phyloP scores from a whole-genome alignment of 257 asterid species.

The Nicotiana undulata region DNA sequence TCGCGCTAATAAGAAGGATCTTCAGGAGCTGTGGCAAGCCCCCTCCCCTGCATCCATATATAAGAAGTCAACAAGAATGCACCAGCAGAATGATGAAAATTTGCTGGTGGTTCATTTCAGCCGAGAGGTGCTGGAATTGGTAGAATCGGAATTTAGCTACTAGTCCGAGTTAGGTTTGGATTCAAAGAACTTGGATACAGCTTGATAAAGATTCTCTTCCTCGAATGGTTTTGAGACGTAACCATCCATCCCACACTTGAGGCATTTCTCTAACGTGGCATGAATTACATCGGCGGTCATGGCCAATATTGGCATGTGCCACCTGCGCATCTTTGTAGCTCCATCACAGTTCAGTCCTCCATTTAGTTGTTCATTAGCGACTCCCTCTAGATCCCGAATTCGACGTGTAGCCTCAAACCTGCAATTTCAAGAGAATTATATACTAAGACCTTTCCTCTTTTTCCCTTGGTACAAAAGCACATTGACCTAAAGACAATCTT shows the following conservation, averaged over 20 bases:
- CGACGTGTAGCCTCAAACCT: constrained; percentile 84
- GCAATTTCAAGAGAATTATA: constrained; percentile 8
- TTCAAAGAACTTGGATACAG: constrained; percentile 70
- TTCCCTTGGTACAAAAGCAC: background rate
- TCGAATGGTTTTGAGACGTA: constrained; percentile 88
- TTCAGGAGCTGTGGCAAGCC: no score
- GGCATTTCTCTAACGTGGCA: constrained; percentile 70
- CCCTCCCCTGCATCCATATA: no score
- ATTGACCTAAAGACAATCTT: background rate
- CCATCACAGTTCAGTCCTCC: constrained; percentile 18
- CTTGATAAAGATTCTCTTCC: constrained; percentile 70
- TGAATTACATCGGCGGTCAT: constrained; percentile 95
- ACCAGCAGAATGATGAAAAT: constrained; percentile 37
- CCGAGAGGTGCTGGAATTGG: background rate
- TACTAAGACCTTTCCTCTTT: background rate
- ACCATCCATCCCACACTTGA: constrained; percentile 79
- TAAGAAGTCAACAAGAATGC: background rate
- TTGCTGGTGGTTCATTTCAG: constrained; percentile 19
- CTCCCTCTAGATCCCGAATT: constrained; percentile 63
- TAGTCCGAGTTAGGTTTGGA: constrained; percentile 23
- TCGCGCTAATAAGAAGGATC: background rate
- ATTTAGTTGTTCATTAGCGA: constrained; percentile 29
- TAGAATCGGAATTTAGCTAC: constrained; percentile 4
- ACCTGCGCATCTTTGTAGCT: constrained; percentile 8
- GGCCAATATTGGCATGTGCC: constrained; percentile 83